Conservation (phyloP, 140 eudicot species). For the Stevia rebaudiana region DNA sequence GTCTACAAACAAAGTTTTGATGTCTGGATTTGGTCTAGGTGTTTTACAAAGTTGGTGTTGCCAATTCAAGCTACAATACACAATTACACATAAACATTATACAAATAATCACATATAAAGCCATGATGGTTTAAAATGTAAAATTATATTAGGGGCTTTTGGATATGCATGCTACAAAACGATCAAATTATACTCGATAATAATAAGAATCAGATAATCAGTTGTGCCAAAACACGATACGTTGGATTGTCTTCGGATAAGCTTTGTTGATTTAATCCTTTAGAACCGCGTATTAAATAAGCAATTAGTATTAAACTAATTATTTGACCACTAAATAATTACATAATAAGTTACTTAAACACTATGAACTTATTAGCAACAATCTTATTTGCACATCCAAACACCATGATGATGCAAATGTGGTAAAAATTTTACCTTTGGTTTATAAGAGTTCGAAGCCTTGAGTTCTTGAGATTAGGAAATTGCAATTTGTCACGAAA, state of each 20-base stretch:
- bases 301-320: not conserved
- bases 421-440: constrained; percentile 33
- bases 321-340: not conserved
- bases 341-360: not conserved
- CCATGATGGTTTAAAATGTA: too few relatives aligned
- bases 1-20: constrained; percentile 86
- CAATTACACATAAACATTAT: not conserved
- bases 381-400: not conserved
- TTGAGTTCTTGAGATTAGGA: constrained; percentile 47
- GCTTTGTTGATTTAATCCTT: not conserved
- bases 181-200: not conserved
- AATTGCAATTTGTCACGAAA: constrained; percentile 50
- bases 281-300: not conserved
- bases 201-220: not conserved
- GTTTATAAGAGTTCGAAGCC: constrained; percentile 50
- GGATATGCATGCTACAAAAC: not conserved
- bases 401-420: not conserved
- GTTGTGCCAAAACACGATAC: not conserved
- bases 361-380: not conserved
- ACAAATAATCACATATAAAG: constrained; percentile 1
- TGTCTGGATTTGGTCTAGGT: constrained; percentile 96
- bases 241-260: not conserved
- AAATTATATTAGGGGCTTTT: too few relatives aligned
- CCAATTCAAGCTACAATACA: constrained; percentile 78
- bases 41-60: constrained; percentile 95